phyloP scores from a whole-genome alignment of 2,329 filamentous ascomycete species.

The Lojkania enalia region DNA sequence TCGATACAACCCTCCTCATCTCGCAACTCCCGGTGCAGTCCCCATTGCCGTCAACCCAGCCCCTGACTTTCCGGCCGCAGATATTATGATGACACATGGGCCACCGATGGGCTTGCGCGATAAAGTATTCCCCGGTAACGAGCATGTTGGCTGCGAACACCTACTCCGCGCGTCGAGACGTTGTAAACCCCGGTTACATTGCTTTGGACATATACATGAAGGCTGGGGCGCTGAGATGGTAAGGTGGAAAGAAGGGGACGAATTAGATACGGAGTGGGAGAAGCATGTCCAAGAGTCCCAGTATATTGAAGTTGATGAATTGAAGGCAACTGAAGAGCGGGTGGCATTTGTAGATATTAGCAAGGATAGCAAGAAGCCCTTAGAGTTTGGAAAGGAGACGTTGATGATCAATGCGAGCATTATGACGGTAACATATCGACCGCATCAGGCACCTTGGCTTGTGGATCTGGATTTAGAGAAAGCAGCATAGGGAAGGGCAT shows the following conservation, averaged over 20 bases:
- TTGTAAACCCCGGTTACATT: constrained; percentile 58
- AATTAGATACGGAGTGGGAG: constrained; percentile 21
- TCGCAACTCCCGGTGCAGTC: constrained; percentile 25
- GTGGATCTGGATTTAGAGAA: constrained; percentile 55
- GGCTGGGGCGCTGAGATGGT: constrained; percentile 47
- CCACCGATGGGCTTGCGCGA: constrained; percentile 59
- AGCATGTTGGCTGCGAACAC: constrained; percentile 58
- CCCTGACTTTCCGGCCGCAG: constrained; percentile 51
- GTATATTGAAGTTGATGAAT: constrained; percentile 21
- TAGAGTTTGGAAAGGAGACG: constrained; percentile 56
- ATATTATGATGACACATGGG: constrained; percentile 65
- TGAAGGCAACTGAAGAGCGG: constrained; percentile 23
- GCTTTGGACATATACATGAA: constrained; percentile 67
- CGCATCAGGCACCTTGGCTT: constrained; percentile 59
- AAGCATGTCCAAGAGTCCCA: constrained; percentile 23
- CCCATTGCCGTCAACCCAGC: constrained; percentile 45
- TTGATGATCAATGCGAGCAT: constrained; percentile 63
- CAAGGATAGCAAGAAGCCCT: constrained; percentile 22
- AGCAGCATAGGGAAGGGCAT: constrained; percentile 6
- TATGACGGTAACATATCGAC: constrained; percentile 54
- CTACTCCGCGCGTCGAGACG: constrained; percentile 56
- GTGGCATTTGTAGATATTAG: constrained; percentile 39
- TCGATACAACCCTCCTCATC: constrained; percentile 53
- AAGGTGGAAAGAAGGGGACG: constrained; percentile 39
- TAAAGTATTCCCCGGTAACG: constrained; percentile 26